Base-by-base conservation (phyloP, 441 rosid species). In the Adansonia grandidieri region DNA sequence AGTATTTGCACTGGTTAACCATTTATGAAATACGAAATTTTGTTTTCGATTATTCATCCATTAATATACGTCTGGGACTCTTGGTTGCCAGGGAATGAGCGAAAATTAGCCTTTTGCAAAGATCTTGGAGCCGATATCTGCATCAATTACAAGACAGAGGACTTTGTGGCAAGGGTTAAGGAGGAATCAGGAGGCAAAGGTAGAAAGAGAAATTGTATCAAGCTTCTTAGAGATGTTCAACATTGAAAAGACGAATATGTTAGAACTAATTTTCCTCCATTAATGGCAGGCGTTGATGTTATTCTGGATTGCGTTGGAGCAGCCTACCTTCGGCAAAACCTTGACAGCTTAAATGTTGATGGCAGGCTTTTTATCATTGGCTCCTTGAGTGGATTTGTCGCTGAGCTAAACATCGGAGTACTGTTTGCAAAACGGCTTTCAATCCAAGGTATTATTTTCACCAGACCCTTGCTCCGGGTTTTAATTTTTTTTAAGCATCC, bases 91-190 rank as follows among this genome's bases (percentile, higher is more conserved):
- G 99, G 98, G 32, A 89, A 80, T 84, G 95, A 90, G 77, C 93
- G n/a, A 73, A 95, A 93, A 84, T 78, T 91, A 79, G 91, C 87
- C 76, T 88, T 77, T 47, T 95, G 98, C 88, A 87, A 90, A 85
- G 89, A 87, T 61, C 93, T 95, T 17, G 96, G 98, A 40, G 96
- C 97, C 15, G 94, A 93, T 73, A 84, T 91, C 40, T 88, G 96
- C 81, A 91, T 95, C 86, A 95, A 93, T 76, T 93, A 95, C 91
- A 93, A 88, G 86, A 92, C 90, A 0, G 93, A 92, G 81, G 98
- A 95, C 88, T 95, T 93, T 74, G 96, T 91, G n/a, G 82, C 90
- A 53, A 84, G 86, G 45, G 90, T 88, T 1, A 93, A 89, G 88
- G 93, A 88, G 2, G 98, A 90, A 89, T 88, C 97, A 0, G 77